Conservation (phyloP, 495 filamentous ascomycete genomes). For the Terfezia boudieri region DNA sequence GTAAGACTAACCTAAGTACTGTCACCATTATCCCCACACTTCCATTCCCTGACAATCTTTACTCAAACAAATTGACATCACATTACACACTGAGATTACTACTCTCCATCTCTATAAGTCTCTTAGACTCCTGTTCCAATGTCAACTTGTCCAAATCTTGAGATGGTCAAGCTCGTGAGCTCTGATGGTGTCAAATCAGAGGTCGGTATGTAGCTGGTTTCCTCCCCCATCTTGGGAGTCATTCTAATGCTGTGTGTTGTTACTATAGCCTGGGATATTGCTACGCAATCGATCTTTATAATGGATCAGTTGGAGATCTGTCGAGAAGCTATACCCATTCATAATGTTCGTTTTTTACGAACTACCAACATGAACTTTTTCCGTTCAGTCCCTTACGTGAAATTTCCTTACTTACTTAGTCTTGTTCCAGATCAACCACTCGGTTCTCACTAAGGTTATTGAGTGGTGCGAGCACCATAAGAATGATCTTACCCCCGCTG, state of each 20-base stretch:
- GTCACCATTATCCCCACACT: too few species aligned
- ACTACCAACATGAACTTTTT: too few species aligned
- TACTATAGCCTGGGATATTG: constrained; percentile 26
- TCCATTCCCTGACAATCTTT: too few species aligned
- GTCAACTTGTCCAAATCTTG: too few species aligned
- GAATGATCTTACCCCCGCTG: constrained; percentile 51
- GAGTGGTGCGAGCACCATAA: constrained; percentile 96
- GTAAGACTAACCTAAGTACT: too few species aligned
- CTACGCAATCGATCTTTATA: constrained; percentile 81
- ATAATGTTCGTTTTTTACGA: constrained; percentile 48
- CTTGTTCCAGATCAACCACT: constrained; percentile 75
- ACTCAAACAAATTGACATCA: too few species aligned
- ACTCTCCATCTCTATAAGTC: too few species aligned
- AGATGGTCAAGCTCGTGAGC: neutral
- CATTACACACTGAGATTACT: too few species aligned
- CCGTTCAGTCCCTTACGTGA: too few species aligned
- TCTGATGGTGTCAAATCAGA: neutral
- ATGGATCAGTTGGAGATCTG: constrained; percentile 96
- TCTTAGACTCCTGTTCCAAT: too few species aligned
- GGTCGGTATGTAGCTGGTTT: neutral
- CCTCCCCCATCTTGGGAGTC: too few species aligned
- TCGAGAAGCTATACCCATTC: constrained; percentile 58
- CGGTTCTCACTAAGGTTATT: constrained; percentile 81
- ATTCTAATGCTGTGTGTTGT: too few species aligned
- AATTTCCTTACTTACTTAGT: neutral